Evolutionary conservation across 202 grass and related monocot genomes (phyloP).

Genomic region (Musa balbisiana): DNA sequence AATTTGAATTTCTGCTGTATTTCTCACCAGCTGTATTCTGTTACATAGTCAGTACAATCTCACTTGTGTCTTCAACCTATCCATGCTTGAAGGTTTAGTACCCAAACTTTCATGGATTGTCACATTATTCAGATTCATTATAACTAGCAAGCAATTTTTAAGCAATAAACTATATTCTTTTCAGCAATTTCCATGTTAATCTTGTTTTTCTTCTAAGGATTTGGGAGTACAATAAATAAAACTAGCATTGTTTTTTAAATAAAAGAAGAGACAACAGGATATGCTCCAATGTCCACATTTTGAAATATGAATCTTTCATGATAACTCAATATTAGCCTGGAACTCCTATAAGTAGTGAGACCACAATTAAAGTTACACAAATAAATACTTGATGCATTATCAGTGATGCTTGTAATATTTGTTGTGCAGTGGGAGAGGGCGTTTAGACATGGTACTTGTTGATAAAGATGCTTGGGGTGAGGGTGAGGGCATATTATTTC

Average conservation of each 20-base stretch:
- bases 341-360: no score
- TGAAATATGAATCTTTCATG: background rate
- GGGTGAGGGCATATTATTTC: constrained; percentile 45
- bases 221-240: background rate
- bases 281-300: background rate
- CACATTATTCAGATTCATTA: background rate
- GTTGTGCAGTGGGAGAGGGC: constrained; percentile 33
- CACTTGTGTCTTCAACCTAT: no score
- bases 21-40: no score
- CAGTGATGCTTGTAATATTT: background rate
- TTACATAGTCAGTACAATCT: no score
- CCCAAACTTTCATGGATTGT: background rate
- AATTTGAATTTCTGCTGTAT: background rate
- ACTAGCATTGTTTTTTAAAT: background rate
- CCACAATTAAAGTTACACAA: no score
- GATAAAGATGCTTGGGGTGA: constrained; percentile 76
- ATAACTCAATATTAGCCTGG: background rate
- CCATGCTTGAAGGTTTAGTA: background rate
- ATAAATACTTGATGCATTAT: background rate
- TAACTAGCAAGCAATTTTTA: background rate
- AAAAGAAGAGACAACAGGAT: background rate
- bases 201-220: background rate
- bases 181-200: background rate
- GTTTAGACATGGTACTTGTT: constrained; percentile 55
- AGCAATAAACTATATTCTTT: background rate